Conservation (phyloP, 1,284 basidiomycete species). For the Naganishia cerealis region DNA sequence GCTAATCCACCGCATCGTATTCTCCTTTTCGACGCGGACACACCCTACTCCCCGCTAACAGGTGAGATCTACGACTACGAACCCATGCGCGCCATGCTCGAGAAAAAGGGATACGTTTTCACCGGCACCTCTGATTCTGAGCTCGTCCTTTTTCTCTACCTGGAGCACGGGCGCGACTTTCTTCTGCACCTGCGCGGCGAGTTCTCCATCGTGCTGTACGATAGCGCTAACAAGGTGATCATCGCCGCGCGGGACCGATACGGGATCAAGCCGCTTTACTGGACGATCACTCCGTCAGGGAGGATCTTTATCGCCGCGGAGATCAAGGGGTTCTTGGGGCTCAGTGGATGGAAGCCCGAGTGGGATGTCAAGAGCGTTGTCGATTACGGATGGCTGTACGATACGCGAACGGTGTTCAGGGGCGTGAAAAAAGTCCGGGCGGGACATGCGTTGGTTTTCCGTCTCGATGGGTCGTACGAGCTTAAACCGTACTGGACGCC, state of each 20-base stretch:
- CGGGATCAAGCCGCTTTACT: constrained; percentile 56
- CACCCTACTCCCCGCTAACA: background rate
- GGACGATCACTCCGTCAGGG: constrained; percentile 46
- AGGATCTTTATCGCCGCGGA: constrained; percentile 52
- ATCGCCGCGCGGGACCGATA: constrained; percentile 54
- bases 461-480: constrained; percentile 50
- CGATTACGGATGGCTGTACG: constrained; percentile 42
- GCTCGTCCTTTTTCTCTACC: constrained; percentile 54
- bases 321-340: constrained; percentile 54
- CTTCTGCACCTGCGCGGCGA: constrained; percentile 54
- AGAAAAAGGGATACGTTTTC: constrained; percentile 48
- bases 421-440: constrained; percentile 53
- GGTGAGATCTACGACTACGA: constrained; percentile 56
- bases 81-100: constrained; percentile 48
- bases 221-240: constrained; percentile 46
- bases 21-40: background rate
- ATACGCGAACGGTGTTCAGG: constrained; percentile 48
- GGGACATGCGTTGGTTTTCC: constrained; percentile 48
- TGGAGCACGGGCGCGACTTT: constrained; percentile 51
- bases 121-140: constrained; percentile 55
- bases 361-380: constrained; percentile 42
- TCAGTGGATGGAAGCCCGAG: constrained; percentile 41
- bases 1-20: too few species aligned
- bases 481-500: constrained; percentile 51
- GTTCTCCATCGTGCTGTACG: constrained; percentile 53